phyloP scores from a whole-genome alignment of 2,329 filamentous ascomycete species.

The Aspergillus fischeri region DNA sequence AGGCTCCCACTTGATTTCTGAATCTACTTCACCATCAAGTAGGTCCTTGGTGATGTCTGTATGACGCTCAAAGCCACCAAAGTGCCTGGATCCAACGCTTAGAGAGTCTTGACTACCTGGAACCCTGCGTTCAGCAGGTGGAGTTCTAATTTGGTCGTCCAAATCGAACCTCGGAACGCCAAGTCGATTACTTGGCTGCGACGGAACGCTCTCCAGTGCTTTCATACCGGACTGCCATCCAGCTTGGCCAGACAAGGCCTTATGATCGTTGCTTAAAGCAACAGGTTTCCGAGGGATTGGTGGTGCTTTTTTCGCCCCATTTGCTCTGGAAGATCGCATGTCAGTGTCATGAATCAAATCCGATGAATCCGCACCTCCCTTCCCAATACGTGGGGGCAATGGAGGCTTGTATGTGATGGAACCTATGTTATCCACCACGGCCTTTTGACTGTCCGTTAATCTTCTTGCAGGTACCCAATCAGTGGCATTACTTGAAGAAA shows the following conservation, averaged over 20 bases:
- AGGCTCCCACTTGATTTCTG: constrained; percentile 29
- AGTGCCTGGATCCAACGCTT: neutral
- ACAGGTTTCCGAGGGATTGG: constrained; percentile 62
- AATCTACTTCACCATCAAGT: constrained; percentile 20
- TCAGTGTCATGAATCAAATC: neutral
- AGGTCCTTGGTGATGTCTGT: constrained; percentile 13
- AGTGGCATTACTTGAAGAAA: constrained; percentile 65
- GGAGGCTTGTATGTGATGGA: constrained; percentile 15
- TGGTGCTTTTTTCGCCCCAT: constrained; percentile 40
- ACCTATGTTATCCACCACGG: constrained; percentile 2
- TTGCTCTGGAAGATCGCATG: neutral
- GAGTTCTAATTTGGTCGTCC: neutral
- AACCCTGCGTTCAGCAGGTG: neutral
- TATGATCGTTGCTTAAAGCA: constrained; percentile 18
- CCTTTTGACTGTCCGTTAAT: constrained; percentile 8
- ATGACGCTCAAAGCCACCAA: no score
- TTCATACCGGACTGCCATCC: neutral
- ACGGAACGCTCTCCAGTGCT: neutral
- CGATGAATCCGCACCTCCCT: constrained; percentile 4
- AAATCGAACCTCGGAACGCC: neutral
- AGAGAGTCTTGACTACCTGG: neutral
- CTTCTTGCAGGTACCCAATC: constrained; percentile 66
- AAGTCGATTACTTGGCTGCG: neutral
- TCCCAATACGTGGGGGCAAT: constrained; percentile 20
- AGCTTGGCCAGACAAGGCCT: neutral